Conservation (phyloP, 305 asterid genomes). For the Rubia balearica region DNA sequence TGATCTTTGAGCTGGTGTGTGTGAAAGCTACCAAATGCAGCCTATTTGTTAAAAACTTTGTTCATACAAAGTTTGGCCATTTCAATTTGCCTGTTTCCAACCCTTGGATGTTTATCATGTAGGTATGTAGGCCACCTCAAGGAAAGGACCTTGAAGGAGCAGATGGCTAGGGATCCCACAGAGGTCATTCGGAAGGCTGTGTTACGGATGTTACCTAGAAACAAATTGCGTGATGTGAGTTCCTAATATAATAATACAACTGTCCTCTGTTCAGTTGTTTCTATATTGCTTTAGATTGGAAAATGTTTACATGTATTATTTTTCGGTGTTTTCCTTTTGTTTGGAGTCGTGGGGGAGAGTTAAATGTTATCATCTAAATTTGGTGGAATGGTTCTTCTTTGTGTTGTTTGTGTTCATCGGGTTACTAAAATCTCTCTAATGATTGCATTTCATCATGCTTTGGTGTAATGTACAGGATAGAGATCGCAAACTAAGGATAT, state of each 20-base stretch:
- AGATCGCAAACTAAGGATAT: constrained; percentile 65
- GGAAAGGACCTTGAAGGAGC: constrained; percentile 92
- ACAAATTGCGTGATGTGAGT: constrained; percentile 90
- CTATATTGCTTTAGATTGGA: too few species aligned
- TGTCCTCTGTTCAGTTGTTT: constrained; percentile 4
- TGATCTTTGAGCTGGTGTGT: constrained; percentile 1
- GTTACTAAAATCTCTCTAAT: background rate
- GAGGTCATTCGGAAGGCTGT: constrained; percentile 97
- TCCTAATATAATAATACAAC: constrained; percentile 1
- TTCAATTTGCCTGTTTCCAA: background rate
- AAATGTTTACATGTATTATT: background rate
- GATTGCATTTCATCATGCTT: background rate
- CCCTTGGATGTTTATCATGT: constrained; percentile 7
- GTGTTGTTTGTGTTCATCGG: background rate
- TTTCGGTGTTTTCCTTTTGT: background rate
- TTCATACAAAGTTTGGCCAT: constrained; percentile 4
- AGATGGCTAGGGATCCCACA: constrained; percentile 91
- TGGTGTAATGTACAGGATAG: constrained; percentile 23
- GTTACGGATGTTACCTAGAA: constrained; percentile 93
- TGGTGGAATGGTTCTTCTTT: background rate
- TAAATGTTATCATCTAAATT: background rate
- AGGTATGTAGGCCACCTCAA: constrained; percentile 88
- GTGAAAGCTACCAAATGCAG: background rate
- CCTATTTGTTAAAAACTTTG: constrained; percentile 5
- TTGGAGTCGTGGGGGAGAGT: background rate